Conservation (phyloP, 1,284 basidiomycete species). For the Cryptococcus sp. region DNA sequence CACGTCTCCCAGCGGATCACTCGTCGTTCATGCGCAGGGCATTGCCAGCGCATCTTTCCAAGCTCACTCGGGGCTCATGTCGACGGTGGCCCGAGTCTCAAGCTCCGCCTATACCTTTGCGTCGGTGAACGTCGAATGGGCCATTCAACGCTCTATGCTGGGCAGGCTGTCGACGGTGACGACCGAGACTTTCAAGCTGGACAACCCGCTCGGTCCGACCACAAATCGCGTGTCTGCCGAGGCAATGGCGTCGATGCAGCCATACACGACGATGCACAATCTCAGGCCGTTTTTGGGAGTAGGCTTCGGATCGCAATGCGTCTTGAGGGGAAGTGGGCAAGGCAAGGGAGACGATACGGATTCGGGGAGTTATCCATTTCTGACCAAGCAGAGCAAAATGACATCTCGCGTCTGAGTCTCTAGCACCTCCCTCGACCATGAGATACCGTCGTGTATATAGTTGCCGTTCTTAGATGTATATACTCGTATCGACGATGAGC, state of each 20-base stretch:
- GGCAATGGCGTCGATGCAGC: no score
- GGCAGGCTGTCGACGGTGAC: slow-evolving; percentile 11
- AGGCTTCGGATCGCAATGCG: slow-evolving; percentile 22
- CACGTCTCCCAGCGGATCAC: slow-evolving; percentile 9
- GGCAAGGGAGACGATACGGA: slow-evolving; percentile 34
- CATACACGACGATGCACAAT: slow-evolving; percentile 31
- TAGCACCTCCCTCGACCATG: no score
- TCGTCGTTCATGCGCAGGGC: slow-evolving; percentile 22
- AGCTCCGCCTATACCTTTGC: background rate
- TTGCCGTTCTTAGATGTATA: no score
- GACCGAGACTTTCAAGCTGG: slow-evolving; percentile 14
- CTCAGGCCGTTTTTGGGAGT: slow-evolving; percentile 28
- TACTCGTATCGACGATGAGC: no score
- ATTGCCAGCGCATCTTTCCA: slow-evolving; percentile 21
- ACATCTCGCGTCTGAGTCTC: no score
- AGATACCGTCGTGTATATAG: no score
- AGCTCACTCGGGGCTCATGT: slow-evolving; percentile 29
- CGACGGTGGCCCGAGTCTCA: slow-evolving; percentile 17
- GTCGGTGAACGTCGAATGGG: slow-evolving; percentile 9
- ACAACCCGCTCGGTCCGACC: slow-evolving; percentile 4
- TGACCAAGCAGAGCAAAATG: slow-evolving; percentile 24
- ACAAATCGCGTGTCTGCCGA: no score
- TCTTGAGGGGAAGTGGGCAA: slow-evolving; percentile 23
- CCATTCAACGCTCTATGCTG: slow-evolving; percentile 18
- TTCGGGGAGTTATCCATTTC: slow-evolving; percentile 30